A percentile compares a stretch with the other conserved stretches of the same genome.
Evolutionary conservation across 176 grass and related monocot species (phyloP).

Genomic region (Elymus sibiricus): DNA sequence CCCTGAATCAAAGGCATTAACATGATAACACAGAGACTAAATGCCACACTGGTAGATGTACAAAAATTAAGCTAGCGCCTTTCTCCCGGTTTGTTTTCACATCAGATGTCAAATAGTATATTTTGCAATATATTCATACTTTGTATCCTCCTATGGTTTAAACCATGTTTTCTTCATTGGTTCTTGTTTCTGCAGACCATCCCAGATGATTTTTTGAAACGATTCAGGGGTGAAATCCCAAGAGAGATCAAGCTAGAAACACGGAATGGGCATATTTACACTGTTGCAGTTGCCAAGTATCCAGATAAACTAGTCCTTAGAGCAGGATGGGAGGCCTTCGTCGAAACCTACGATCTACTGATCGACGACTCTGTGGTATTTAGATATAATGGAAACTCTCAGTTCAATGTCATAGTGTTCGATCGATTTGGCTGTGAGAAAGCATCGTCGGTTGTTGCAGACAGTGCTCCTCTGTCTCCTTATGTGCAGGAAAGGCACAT

Average conservation of each 20-base stretch:
- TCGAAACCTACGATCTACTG: not conserved
- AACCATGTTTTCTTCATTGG: not conserved
- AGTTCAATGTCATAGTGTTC: constrained; percentile 1
- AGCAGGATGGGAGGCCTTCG: not conserved
- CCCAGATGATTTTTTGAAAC: not conserved
- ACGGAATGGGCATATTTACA: not conserved
- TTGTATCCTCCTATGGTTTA: too few relatives aligned
- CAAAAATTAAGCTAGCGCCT: not conserved
- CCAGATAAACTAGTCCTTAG: not conserved
- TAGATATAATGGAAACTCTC: not conserved
- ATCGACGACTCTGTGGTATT: not conserved
- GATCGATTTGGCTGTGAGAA: not conserved
- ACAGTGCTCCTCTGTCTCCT: not conserved
- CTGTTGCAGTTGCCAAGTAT: constrained; percentile 2
- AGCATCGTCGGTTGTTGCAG: not conserved
- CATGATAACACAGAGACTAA: not conserved
- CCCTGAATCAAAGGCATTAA: not conserved
- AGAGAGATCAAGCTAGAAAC: constrained; percentile 1
- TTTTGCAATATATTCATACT: not conserved
- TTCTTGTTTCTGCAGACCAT: not conserved
- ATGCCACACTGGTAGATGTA: not conserved
- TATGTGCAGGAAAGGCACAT: not conserved
- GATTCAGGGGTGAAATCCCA: constrained; percentile 10
- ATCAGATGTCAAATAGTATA: not conserved
- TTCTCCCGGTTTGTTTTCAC: not conserved